Conservation (phyloP, 345 rosid genomes). For the Linum lewisii region DNA sequence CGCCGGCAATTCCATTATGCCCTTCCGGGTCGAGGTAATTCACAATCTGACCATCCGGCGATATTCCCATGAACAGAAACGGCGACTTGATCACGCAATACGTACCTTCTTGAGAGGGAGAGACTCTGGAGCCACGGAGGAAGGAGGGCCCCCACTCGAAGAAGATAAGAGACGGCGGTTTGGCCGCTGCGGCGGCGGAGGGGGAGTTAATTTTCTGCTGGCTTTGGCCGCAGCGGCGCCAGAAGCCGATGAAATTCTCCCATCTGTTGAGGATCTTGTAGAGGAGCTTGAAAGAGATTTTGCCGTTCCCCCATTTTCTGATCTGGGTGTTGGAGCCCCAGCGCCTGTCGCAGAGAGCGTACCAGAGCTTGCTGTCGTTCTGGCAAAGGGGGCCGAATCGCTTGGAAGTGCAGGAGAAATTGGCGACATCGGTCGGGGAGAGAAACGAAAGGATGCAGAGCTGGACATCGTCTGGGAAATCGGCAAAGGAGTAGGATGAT, state of each 20-base stretch:
- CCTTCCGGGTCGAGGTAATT: constrained; percentile 50
- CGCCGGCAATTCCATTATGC: constrained; percentile 15
- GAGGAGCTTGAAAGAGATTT: constrained; percentile 46
- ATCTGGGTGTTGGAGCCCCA: constrained; percentile 76
- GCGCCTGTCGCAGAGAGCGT: constrained; percentile 53
- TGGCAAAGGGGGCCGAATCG: constrained; percentile 50
- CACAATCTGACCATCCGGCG: constrained; percentile 41
- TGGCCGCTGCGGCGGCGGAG: constrained; percentile 10
- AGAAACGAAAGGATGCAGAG: constrained; percentile 71
- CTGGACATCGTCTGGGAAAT: constrained; percentile 80
- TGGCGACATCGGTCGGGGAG: constrained; percentile 48
- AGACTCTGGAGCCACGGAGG: constrained; percentile 53
- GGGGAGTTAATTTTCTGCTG: constrained; percentile 16
- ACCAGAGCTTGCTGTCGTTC: constrained; percentile 61
- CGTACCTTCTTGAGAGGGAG: constrained; percentile 34
- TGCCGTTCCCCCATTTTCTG: constrained; percentile 63
- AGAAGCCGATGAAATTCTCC: constrained; percentile 75
- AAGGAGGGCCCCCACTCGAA: constrained; percentile 86
- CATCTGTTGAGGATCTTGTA: constrained; percentile 50
- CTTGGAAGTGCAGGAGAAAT: constrained; percentile 73
- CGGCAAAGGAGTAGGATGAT: constrained; percentile 31
- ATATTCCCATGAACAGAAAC: constrained; percentile 51
- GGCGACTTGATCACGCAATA: constrained; percentile 44
- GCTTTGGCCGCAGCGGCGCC: constrained; percentile 72
- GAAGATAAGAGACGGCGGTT: constrained; percentile 48